Evolutionary conservation across 2,329 filamentous ascomycete genomes (phyloP), one percentile per base, ranked within the genome.

Genomic region (Alternaria gansuensis): DNA sequence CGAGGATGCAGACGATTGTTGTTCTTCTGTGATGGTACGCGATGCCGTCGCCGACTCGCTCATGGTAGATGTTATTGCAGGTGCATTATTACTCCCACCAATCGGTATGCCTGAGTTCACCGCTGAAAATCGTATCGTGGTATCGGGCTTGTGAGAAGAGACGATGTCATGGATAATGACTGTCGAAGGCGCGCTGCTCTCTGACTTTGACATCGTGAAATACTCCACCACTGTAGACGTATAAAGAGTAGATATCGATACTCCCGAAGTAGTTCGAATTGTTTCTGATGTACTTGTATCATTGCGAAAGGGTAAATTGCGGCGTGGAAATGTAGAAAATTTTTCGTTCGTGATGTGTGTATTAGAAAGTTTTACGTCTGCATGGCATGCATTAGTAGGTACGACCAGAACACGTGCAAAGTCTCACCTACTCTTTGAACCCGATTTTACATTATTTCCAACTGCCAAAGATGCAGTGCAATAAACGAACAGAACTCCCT

Each of bases 401-500:
- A 34, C 26, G 14, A 29, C 26, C 11, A 55, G 9, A 31, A 28
- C 4, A 31, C 8, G 9, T 37, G 14, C 13, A 28, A 24, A 2
- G 29, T 10, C 34, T 9, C 26, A 56, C 57, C 46, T 33, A 59
- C 57, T 33, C 21, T 43, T 48, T 50, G n/a, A 11, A 36, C 28
- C 21, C 34, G 33, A 34, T 14, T 43, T 46, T 13, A n/a, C 52
- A 51, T 46, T 41, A 37, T 28, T 51, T 17, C 29, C 34, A 34
- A 36, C 29, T 51, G 51, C 24, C 40, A 46, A 37, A n/a, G 33
- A 58, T 26, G 46, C 59, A 45, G 56, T 33, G 40, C 33, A 62
- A 40, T 21, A 66, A 48, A 48, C 54, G 58, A 63, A 62, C 57
- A 73, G 61, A 62, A 66, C 59, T 56, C 59, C 64, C 66, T 69